A percentile compares a stretch with the other conserved stretches of the same genome.
Conservation (phyloP, 2,329 filamentous ascomycete genomes). For the Xylaria sp. region DNA sequence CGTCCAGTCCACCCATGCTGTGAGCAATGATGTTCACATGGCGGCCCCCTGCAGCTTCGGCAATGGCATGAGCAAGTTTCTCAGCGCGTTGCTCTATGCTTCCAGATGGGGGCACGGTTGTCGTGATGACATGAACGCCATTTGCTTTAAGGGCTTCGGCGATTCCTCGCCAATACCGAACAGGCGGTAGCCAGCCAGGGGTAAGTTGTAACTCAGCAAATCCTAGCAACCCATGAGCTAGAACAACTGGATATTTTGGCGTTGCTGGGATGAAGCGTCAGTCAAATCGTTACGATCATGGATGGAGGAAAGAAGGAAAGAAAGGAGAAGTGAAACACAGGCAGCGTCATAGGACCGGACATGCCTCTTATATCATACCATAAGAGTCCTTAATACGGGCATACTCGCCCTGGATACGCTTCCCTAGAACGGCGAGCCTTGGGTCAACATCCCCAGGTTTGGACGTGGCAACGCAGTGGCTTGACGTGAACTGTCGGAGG, state of each 20-base stretch:
- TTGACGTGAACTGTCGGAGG: slow-evolving; percentile 2
- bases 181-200: slow-evolving; percentile 45
- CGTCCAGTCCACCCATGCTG: slow-evolving; percentile 61
- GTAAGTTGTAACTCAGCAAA: slow-evolving; percentile 53
- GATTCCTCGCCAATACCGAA: slow-evolving; percentile 63
- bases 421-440: slow-evolving; percentile 38
- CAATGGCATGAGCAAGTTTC: slow-evolving; percentile 51
- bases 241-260: slow-evolving; percentile 57
- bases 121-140: slow-evolving; percentile 51
- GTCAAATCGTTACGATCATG: neutral
- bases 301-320: neutral
- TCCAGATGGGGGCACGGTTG: slow-evolving; percentile 56
- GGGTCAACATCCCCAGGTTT: slow-evolving; percentile 31
- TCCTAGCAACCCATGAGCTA: slow-evolving; percentile 60
- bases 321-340: neutral
- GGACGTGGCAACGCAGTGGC: slow-evolving; percentile 1
- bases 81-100: slow-evolving; percentile 57
- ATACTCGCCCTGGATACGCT: slow-evolving; percentile 43
- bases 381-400: slow-evolving; percentile 42
- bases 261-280: slow-evolving; percentile 36
- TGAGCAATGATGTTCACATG: slow-evolving; percentile 75
- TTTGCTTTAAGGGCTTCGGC: slow-evolving; percentile 50
- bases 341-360: neutral
- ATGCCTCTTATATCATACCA: slow-evolving; percentile 30
- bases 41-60: slow-evolving; percentile 38